Base-by-base conservation (phyloP, 148 eudicot genomes). In the Beta vulgaris region DNA sequence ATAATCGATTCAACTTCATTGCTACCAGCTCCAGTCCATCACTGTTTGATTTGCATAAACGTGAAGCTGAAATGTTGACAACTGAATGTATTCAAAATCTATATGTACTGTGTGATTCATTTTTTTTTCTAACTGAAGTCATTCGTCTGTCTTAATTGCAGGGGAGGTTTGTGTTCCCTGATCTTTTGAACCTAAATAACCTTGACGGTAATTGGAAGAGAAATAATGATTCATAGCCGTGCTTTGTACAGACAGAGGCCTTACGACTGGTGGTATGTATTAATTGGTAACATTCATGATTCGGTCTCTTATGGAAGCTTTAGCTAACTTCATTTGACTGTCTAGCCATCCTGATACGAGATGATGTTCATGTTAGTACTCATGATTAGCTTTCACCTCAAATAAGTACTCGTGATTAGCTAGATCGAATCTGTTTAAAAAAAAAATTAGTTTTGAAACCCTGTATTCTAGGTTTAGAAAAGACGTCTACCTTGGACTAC, bases 111-210 rank as follows among this genome's bases (percentile, higher is more conserved):
- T 18, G 65, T 72, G 23, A 14, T 39, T 14, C 23, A 21, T 55
- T 2, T 19, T 7, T 23, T 1, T 60, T 28, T 58, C n/a, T 1
- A 19, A 8, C 46, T 48, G 70, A 25, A 63, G 61, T 71, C 48
- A 8, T 18, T 19, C 21, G 46, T 46, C 63, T 68, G 21, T 69
- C 62, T 4, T 70, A 51, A 28, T 75, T 74, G 78, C 71, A 79
- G 78, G 63, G 21, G 67, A 40, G 58, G 72, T 80, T 36, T 71
- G 74, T 35, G 75, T 71, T 54, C 34, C 71, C 23, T 39, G 59
- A 69, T 32, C 18, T 37, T 36, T 26, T 48, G 54, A 48, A 65
- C 67, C 1, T 13, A 68, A 16, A 62, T 32, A 23, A 42, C 23
- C 16, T 29, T 37, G 59, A 68, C 34, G 74, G 42, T 53, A 63